Conservation (phyloP, 2,329 filamentous ascomycete species). For the Fusarium vanettenii region DNA sequence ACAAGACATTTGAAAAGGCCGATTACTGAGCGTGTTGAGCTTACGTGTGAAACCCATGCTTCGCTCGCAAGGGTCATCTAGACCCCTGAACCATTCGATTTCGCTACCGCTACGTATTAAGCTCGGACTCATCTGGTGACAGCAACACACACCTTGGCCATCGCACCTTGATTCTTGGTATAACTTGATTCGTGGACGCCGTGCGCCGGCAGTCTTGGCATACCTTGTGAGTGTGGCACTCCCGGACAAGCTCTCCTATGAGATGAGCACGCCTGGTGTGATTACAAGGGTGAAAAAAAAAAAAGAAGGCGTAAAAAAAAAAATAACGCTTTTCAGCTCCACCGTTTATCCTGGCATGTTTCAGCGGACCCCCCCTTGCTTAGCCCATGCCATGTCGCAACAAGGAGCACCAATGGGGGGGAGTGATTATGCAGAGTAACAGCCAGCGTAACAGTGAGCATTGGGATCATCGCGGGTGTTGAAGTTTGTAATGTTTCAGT, state of each 20-base stretch:
- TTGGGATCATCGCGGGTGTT: background rate
- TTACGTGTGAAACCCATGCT: background rate
- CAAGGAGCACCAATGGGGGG: background rate
- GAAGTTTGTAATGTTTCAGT: background rate
- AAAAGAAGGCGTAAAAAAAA: background rate
- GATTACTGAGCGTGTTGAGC: background rate
- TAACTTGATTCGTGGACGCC: background rate
- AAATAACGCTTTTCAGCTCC: background rate
- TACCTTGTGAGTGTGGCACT: background rate
- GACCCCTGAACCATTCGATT: background rate
- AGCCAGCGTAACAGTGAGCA: background rate
- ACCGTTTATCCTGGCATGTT: background rate
- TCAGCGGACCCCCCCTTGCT: background rate
- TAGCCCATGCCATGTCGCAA: background rate
- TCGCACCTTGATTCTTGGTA: background rate
- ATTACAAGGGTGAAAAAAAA: background rate
- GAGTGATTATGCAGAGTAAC: background rate
- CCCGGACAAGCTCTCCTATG: background rate
- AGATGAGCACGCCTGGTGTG: background rate
- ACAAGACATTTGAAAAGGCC: background rate
- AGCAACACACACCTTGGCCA: background rate
- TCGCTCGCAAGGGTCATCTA: background rate
- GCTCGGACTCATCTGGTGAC: background rate
- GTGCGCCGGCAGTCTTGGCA: background rate
- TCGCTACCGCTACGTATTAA: background rate